Percentiles rank a stretch among this genome's conserved stretches.
Conservation (phyloP, 1,139 yeast genomes). For the Pneumocystis sp. region DNA sequence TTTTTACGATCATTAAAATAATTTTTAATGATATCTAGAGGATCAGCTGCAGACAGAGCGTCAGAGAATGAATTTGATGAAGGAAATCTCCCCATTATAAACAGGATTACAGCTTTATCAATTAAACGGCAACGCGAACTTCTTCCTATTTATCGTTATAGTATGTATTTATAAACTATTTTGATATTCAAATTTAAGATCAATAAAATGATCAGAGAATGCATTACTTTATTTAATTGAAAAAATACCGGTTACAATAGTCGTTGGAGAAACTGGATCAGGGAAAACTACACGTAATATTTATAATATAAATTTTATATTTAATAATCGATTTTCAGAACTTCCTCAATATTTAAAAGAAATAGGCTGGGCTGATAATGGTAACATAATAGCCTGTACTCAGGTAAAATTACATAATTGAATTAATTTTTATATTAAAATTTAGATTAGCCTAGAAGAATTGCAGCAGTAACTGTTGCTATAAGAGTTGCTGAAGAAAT, state of each 20-base stretch:
- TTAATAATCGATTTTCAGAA: conserved; percentile 21
- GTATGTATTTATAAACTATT: background rate
- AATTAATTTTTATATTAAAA: background rate
- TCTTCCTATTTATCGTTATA: conserved; percentile 4
- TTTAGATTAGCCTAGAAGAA: conserved; percentile 41
- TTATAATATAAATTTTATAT: background rate
- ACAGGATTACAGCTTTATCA: conserved; percentile 1
- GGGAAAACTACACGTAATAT: conserved; percentile 60
- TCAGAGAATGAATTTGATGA: background rate
- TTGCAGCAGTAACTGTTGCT: conserved; percentile 58
- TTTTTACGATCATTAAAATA: background rate
- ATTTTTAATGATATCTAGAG: background rate
- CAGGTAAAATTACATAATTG: conserved; percentile 21
- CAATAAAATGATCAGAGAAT: background rate
- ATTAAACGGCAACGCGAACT: conserved; percentile 4
- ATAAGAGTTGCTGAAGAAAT: conserved; percentile 52
- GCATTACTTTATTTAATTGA: conserved; percentile 15
- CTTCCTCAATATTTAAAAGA: conserved; percentile 61
- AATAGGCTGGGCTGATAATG: conserved; percentile 40
- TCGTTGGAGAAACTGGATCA: conserved; percentile 78
- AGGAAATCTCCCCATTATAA: conserved; percentile 6
- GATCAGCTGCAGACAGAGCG: background rate
- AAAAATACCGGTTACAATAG: conserved; percentile 49
- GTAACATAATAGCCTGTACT: conserved; percentile 50
- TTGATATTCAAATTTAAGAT: background rate